Conservation (phyloP, 2,329 filamentous ascomycete species). For the Helicocarpus griseus region DNA sequence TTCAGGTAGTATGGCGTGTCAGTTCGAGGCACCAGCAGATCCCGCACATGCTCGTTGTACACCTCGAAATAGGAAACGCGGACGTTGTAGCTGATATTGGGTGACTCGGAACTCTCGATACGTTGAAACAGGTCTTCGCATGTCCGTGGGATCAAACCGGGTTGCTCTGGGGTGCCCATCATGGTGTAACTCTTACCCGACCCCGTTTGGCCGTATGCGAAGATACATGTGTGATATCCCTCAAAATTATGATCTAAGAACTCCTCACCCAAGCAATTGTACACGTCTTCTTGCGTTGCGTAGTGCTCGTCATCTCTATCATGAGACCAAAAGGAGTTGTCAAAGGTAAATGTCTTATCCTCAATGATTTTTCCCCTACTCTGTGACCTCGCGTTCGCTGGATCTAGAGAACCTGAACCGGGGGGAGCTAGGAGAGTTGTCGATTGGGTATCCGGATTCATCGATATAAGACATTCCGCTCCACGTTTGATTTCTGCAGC, state of each 20-base stretch:
- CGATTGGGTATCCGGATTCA: constrained; percentile 78
- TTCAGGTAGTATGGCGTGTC: constrained; percentile 86
- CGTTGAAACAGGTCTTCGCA: constrained; percentile 94
- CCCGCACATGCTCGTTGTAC: constrained; percentile 97
- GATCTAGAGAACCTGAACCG: constrained; percentile 37
- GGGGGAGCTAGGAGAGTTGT: constrained; percentile 69
- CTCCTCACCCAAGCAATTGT: constrained; percentile 87
- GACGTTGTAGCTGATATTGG: constrained; percentile 93
- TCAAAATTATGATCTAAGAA: constrained; percentile 99
- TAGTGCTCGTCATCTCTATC: constrained; percentile 71
- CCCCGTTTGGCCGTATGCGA: constrained; percentile 95
- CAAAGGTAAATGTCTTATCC: constrained; percentile 88
- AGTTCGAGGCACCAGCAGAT: constrained; percentile 72
- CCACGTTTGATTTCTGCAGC: constrained; percentile 65
- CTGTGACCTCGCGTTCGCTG: constrained; percentile 50
- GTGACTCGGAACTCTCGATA: constrained; percentile 73
- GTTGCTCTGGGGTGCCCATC: constrained; percentile 81
- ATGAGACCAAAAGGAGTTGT: constrained; percentile 98
- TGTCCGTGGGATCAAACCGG: constrained; percentile 86
- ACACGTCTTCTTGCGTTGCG: constrained; percentile 84
- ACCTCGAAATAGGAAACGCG: constrained; percentile 98
- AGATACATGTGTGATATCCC: constrained; percentile 98
- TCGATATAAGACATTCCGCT: constrained; percentile 76
- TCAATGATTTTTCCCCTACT: constrained; percentile 63
- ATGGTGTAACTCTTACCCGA: constrained; percentile 97